phyloP scores from a whole-genome alignment of 495 filamentous ascomycete genomes.

The Daldinia grandis region DNA sequence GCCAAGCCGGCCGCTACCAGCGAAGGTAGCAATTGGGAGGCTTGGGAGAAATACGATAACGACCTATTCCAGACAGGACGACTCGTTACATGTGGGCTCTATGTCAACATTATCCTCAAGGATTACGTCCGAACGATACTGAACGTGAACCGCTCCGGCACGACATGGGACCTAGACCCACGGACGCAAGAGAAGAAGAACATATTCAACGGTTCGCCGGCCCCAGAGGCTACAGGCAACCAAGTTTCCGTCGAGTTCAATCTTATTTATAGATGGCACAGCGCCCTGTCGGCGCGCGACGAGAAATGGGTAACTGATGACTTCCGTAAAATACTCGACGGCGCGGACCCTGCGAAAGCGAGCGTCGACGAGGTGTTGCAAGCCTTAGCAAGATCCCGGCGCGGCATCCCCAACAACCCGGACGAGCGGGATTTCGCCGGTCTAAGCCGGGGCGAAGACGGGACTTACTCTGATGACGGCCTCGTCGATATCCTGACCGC shows the following conservation, averaged over 20 bases:
- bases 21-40: constrained; percentile 62
- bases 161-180: constrained; percentile 83
- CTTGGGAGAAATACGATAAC: constrained; percentile 78
- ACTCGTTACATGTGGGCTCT: constrained; percentile 80
- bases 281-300: constrained; percentile 67
- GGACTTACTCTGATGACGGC: constrained; percentile 64
- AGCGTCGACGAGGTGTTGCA: constrained; percentile 59
- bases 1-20: constrained; percentile 60
- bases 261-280: constrained; percentile 72
- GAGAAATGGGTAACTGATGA: constrained; percentile 69
- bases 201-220: constrained; percentile 63
- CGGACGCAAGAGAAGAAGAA: constrained; percentile 66
- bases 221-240: constrained; percentile 70
- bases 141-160: constrained; percentile 76
- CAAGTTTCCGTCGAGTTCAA: constrained; percentile 79
- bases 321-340: constrained; percentile 62
- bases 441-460: constrained; percentile 61
- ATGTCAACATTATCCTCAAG: constrained; percentile 83
- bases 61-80: constrained; percentile 86
- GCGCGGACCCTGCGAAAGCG: constrained; percentile 58
- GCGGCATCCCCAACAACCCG: constrained; percentile 61
- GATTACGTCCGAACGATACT: constrained; percentile 88
- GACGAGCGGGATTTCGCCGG: constrained; percentile 63
- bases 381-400: constrained; percentile 62
- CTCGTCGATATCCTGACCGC: constrained; percentile 65